Evolutionary conservation across 441 rosid species (phyloP).

Genomic region (Melastoma candidum): DNA sequence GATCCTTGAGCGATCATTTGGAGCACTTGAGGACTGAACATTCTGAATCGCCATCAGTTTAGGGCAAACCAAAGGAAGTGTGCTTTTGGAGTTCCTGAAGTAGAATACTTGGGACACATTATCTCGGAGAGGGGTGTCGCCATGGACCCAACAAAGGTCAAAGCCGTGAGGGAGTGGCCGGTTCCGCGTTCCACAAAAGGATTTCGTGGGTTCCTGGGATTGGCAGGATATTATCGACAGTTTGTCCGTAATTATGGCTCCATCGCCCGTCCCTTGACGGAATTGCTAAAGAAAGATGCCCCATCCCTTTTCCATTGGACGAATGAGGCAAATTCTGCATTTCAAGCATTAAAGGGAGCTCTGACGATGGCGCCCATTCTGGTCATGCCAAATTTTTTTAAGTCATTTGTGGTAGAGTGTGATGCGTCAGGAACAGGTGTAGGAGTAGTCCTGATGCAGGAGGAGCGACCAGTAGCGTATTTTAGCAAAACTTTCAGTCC

Average conservation of each 20-base stretch:
- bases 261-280: neutral
- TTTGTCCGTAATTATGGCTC: neutral
- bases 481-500: neutral
- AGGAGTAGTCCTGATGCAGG: neutral
- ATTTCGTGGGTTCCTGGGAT: neutral
- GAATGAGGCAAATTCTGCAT: neutral
- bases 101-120: neutral
- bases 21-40: neutral
- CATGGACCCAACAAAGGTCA: neutral
- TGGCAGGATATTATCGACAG: neutral
- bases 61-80: neutral
- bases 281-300: slow-evolving; percentile 3
- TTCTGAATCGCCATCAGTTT: neutral
- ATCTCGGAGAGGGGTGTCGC: neutral
- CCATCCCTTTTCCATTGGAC: neutral
- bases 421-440: neutral
- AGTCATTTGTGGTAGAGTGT: neutral
- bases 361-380: neutral
- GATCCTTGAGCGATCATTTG: neutral
- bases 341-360: neutral
- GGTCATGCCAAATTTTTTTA: neutral
- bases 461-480: neutral
- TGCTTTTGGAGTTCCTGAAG: neutral
- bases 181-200: neutral
- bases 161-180: neutral